A percentile compares a stretch with the other conserved stretches of the same genome.
Conservation (phyloP, 2,329 filamentous ascomycete species). For the Aureobasidium sp. region DNA sequence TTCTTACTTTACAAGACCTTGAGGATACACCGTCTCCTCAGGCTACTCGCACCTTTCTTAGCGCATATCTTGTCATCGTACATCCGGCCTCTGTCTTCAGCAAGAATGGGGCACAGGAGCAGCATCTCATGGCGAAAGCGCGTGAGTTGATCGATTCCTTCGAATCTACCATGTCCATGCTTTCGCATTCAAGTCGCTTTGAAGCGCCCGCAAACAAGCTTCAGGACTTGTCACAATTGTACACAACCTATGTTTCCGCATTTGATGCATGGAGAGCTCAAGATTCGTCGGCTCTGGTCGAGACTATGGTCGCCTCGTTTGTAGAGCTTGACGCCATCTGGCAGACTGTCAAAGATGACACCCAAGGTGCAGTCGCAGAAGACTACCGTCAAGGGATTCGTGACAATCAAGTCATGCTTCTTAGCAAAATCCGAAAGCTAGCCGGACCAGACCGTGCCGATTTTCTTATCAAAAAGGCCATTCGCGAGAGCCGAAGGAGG, state of each 20-base stretch:
- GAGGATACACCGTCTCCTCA: slow-evolving; percentile 53
- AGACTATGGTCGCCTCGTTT: slow-evolving; percentile 81
- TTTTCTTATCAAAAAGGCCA: slow-evolving; percentile 66
- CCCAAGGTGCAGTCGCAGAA: slow-evolving; percentile 62
- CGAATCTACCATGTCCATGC: slow-evolving; percentile 62
- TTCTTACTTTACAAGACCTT: slow-evolving; percentile 64
- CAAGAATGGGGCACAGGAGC: slow-evolving; percentile 62
- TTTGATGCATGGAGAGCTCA: slow-evolving; percentile 80
- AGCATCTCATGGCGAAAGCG: slow-evolving; percentile 70
- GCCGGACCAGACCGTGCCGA: slow-evolving; percentile 66
- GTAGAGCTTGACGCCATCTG: slow-evolving; percentile 78
- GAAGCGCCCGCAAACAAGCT: slow-evolving; percentile 57
- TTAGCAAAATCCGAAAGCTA: slow-evolving; percentile 72
- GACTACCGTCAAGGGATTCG: slow-evolving; percentile 76
- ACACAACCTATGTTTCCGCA: slow-evolving; percentile 67
- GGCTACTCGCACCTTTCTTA: slow-evolving; percentile 70
- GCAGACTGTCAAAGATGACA: slow-evolving; percentile 74
- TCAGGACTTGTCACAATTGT: slow-evolving; percentile 59
- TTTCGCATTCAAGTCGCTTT: slow-evolving; percentile 60
- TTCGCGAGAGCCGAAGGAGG: slow-evolving; percentile 61
- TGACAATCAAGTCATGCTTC: slow-evolving; percentile 71
- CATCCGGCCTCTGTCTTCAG: slow-evolving; percentile 73
- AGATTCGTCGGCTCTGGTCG: slow-evolving; percentile 68
- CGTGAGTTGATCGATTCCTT: slow-evolving; percentile 72
- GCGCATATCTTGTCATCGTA: slow-evolving; percentile 71